phyloP scores from a whole-genome alignment of 2,329 filamentous ascomycete species.

The Mariannaea sp. region DNA sequence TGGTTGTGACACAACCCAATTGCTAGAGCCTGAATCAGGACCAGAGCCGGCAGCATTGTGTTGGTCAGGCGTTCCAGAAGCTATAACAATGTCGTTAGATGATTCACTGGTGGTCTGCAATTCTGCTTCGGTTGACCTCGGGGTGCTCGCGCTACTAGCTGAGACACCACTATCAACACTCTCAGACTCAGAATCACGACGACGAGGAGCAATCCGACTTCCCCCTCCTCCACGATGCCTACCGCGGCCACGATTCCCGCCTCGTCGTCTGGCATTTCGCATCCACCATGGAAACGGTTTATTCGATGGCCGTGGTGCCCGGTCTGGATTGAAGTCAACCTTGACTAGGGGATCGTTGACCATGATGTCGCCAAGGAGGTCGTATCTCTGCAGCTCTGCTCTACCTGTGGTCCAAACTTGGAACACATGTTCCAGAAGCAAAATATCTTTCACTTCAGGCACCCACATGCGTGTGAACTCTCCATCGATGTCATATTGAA shows the following conservation, averaged over 20 bases:
- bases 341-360: constrained; percentile 68
- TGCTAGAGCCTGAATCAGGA: not conserved
- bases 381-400: constrained; percentile 61
- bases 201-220: not conserved
- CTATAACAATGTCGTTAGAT: not conserved
- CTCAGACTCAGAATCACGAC: not conserved
- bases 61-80: not conserved
- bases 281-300: constrained; percentile 29
- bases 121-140: not conserved
- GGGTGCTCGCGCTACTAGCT: not conserved
- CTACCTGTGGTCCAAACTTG: constrained; percentile 69
- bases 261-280: constrained; percentile 22
- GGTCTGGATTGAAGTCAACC: constrained; percentile 66
- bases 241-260: constrained; percentile 19
- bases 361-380: constrained; percentile 64
- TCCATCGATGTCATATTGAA: constrained; percentile 75
- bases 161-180: not conserved
- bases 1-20: not conserved
- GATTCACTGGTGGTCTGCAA: not conserved
- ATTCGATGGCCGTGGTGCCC: constrained; percentile 46
- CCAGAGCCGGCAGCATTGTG: too few relatives aligned
- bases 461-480: constrained; percentile 76
- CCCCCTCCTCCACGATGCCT: not conserved
- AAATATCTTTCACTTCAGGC: constrained; percentile 64
- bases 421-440: constrained; percentile 63